These are phyloP conservation scores for Linnemannia elongata DNA, from an alignment of 192 early-diverging fungal species.

Conservation along the genomic window DNA sequence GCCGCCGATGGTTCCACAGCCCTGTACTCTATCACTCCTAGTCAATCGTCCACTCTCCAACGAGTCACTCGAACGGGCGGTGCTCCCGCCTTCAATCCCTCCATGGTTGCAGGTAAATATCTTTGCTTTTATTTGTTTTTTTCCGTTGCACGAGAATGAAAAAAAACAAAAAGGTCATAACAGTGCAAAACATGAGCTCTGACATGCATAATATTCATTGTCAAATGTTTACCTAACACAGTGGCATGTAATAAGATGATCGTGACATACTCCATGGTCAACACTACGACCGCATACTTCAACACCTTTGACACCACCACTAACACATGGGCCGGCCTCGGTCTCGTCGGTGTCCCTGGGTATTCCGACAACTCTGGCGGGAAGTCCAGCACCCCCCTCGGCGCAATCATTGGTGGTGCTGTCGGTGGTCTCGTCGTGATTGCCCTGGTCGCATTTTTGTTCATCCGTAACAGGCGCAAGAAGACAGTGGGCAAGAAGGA, in stretches of 20 bases:
- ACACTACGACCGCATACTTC: slow-evolving; percentile 8
- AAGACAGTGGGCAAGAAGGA: not conserved
- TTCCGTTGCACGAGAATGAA: too few species aligned
- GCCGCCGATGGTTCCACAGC: slow-evolving; percentile 33
- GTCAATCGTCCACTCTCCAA: slow-evolving; percentile 4
- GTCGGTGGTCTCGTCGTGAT: not conserved
- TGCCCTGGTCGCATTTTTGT: not conserved
- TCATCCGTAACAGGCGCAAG: not conserved
- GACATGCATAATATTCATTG: too few species aligned
- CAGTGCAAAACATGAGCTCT: too few species aligned
- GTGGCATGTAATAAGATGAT: slow-evolving; percentile 11
- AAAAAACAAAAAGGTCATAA: too few species aligned
- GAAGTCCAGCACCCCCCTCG: not conserved
- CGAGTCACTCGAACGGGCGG: slow-evolving; percentile 24
- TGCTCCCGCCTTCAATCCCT: slow-evolving; percentile 33
- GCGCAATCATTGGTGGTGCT: not conserved
- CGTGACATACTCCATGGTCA: slow-evolving; percentile 23
- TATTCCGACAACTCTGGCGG: not conserved
- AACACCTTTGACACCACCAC: slow-evolving; percentile 34
- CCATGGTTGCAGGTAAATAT: slow-evolving; percentile 8
- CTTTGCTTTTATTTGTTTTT: too few species aligned
- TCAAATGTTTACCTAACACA: too few species aligned
- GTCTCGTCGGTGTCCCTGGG: slow-evolving; percentile 6
- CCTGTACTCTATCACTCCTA: slow-evolving; percentile 29
- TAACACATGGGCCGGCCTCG: slow-evolving; percentile 29